A percentile compares a stretch with the other conserved stretches of the same genome.
Evolutionary conservation across 2,329 filamentous ascomycete genomes (phyloP).

Genomic region (Colletotrichum brevisporum): DNA sequence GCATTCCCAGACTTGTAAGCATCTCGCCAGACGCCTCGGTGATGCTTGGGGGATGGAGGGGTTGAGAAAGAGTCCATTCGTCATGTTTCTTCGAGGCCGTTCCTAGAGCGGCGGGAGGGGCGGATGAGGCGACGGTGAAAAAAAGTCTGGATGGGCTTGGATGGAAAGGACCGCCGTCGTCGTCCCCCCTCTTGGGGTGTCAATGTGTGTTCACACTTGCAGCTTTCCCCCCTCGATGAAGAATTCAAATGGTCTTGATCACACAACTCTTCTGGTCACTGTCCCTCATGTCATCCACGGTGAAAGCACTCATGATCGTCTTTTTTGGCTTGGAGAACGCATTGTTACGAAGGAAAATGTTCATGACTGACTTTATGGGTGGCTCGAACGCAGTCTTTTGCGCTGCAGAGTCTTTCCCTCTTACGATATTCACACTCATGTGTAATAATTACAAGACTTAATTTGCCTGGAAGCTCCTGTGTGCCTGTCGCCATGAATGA

Average conservation of each 20-base stretch:
- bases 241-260: constrained; percentile 28
- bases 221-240: constrained; percentile 3
- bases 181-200: constrained; percentile 1
- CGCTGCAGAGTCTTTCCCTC: not conserved
- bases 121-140: constrained; percentile 3
- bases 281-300: not conserved
- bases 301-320: not conserved
- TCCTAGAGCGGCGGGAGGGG: not conserved
- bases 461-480: not conserved
- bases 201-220: not conserved
- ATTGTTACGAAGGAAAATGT: constrained; percentile 26
- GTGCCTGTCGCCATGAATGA: too few relatives aligned
- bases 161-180: not conserved
- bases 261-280: too few relatives aligned
- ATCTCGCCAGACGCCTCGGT: not conserved
- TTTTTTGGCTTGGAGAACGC: constrained; percentile 9
- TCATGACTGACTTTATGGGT: constrained; percentile 26
- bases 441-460: constrained; percentile 38
- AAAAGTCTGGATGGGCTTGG: constrained; percentile 26
- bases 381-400: not conserved
- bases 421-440: constrained; percentile 30
- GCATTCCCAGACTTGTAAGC: constrained; percentile 22
- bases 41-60: not conserved
- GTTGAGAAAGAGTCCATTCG: constrained; percentile 16
- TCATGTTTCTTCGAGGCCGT: constrained; percentile 20